Percentiles rank a stretch among this genome's conserved stretches.
Conservation (phyloP, 345 rosid species). For the Cardamine chenopodiifolia region DNA sequence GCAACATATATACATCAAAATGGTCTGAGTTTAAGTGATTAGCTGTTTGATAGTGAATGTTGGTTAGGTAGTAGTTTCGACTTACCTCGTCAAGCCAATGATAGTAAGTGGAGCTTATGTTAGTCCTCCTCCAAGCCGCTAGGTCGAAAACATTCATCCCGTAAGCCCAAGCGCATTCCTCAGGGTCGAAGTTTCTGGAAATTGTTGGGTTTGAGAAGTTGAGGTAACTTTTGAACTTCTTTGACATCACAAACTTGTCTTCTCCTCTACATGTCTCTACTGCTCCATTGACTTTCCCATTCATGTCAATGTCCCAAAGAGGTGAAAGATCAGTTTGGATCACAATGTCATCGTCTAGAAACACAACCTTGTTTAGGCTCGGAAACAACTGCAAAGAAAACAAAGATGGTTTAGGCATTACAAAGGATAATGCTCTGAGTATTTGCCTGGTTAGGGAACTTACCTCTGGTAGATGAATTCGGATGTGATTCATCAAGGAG, state of each 20-base stretch:
- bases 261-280: conserved; percentile 88
- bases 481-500: conserved; percentile 90
- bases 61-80: conserved; percentile 4
- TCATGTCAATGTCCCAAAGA: conserved; percentile 87
- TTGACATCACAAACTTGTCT: conserved; percentile 85
- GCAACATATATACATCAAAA: conserved; percentile 38
- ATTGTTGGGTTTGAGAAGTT: conserved; percentile 89
- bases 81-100: conserved; percentile 89
- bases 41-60: not conserved
- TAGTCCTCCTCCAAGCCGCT: conserved; percentile 89
- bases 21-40: not conserved
- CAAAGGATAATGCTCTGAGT: not conserved
- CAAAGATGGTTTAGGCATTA: not conserved
- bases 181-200: conserved; percentile 61
- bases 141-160: conserved; percentile 96
- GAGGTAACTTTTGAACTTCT: conserved; percentile 78
- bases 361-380: conserved; percentile 81
- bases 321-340: conserved; percentile 92
- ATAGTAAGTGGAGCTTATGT: conserved; percentile 85
- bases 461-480: conserved; percentile 97
- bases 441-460: not conserved
- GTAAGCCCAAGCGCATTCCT: conserved; percentile 97
- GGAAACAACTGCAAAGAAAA: conserved; percentile 74
- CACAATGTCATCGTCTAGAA: conserved; percentile 92
- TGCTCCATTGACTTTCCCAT: conserved; percentile 93